A percentile compares a stretch with the other conserved stretches of the same genome.
Conservation (phyloP, 2,329 filamentous ascomycete genomes). For the Zasmidium citrigriseum region DNA sequence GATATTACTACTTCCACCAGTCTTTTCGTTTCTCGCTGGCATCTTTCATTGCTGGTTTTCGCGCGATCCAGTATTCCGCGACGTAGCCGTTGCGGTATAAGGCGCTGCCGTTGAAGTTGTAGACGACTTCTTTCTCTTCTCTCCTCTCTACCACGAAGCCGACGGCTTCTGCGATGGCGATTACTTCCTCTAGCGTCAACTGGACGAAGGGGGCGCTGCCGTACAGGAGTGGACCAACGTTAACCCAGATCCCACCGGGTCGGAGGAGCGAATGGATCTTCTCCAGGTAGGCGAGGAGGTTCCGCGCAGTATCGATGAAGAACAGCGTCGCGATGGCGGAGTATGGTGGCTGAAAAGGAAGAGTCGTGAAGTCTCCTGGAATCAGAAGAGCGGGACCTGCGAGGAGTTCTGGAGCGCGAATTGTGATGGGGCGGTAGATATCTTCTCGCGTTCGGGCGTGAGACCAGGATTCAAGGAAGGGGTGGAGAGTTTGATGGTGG, state of each 20-base stretch:
- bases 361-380: constrained; percentile 61
- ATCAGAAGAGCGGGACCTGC: constrained; percentile 6
- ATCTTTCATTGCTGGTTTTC: constrained; percentile 5
- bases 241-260: constrained; percentile 77
- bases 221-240: constrained; percentile 79
- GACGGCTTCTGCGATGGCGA: constrained; percentile 16
- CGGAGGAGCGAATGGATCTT: constrained; percentile 75
- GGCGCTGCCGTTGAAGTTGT: constrained; percentile 7
- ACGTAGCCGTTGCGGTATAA: constrained; percentile 13
- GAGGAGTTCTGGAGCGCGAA: constrained; percentile 3
- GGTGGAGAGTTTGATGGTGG: constrained; percentile 69
- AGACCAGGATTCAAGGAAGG: constrained; percentile 71
- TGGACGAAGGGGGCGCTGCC: constrained; percentile 20
- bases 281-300: constrained; percentile 83
- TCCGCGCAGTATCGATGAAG: constrained; percentile 93
- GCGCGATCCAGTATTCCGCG: constrained; percentile 15
- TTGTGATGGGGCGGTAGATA: constrained; percentile 24
- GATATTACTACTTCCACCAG: background rate
- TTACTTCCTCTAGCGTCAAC: constrained; percentile 20
- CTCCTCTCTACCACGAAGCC: constrained; percentile 17
- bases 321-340: constrained; percentile 73
- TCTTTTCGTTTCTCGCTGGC: background rate
- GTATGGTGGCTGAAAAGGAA: constrained; percentile 48
- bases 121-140: constrained; percentile 9
- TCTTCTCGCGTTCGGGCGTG: constrained; percentile 61